Conservation (phyloP, 2,329 filamentous ascomycete species). For the Beauveria sp. region DNA sequence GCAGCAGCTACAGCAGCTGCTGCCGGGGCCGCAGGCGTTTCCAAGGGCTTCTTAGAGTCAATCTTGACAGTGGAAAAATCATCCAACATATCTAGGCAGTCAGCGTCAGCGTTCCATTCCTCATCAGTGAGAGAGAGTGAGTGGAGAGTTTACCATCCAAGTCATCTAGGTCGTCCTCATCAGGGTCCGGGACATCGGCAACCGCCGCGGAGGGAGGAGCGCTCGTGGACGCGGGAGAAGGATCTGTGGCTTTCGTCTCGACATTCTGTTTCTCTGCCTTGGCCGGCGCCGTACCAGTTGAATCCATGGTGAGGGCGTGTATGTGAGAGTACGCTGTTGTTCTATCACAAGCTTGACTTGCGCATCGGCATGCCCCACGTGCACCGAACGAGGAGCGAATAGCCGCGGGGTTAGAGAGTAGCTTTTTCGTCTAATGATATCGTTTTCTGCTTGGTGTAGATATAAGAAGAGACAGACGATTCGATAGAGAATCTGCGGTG, state of each 20-base stretch:
- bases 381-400: not conserved
- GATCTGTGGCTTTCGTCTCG: conserved; percentile 16
- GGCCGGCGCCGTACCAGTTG: conserved; percentile 15
- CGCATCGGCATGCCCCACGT: not conserved
- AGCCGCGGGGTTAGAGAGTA: not conserved
- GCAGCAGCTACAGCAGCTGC: conserved; percentile 17
- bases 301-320: conserved; percentile 16
- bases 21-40: conserved; percentile 18
- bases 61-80: conserved; percentile 69
- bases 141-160: conserved; percentile 61
- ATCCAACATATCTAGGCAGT: conserved; percentile 72
- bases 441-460: not conserved
- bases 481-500: not conserved
- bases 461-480: not conserved
- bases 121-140: not conserved
- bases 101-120: conserved; percentile 2
- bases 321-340: not conserved
- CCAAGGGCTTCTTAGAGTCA: conserved; percentile 18
- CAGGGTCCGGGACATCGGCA: conserved; percentile 70
- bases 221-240: conserved; percentile 9
- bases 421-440: not conserved
- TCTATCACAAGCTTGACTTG: conserved; percentile 9
- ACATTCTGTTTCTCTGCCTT: conserved; percentile 17
- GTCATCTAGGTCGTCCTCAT: conserved; percentile 88
- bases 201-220: conserved; percentile 16